phyloP scores from a whole-genome alignment of 176 grass and related monocot genomes.

The Musa itinerans region DNA sequence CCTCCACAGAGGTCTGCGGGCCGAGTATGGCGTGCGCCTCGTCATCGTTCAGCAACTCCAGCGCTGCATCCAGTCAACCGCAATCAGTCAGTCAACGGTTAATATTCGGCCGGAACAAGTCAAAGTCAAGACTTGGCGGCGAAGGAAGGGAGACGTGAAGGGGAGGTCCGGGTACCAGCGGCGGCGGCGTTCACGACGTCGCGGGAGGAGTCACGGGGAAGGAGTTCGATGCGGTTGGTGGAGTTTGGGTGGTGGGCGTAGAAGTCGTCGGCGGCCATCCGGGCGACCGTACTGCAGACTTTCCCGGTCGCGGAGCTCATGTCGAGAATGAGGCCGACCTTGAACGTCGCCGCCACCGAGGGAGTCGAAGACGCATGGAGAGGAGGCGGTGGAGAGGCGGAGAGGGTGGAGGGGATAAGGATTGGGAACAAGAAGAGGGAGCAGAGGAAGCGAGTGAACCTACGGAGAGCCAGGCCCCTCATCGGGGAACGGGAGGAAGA shows the following conservation, averaged over 20 bases:
- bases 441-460: not conserved
- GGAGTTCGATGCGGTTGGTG: slow-evolving; percentile 19
- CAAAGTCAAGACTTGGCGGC: not conserved
- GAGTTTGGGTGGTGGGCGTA: slow-evolving; percentile 34
- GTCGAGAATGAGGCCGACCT: slow-evolving; percentile 51
- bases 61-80: slow-evolving; percentile 19
- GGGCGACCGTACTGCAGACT: slow-evolving; percentile 30
- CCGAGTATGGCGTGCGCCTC: slow-evolving; percentile 51
- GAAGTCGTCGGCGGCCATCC: slow-evolving; percentile 57
- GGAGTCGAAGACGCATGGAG: slow-evolving; percentile 6
- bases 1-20: slow-evolving; percentile 46
- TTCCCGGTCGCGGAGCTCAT: slow-evolving; percentile 33
- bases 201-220: slow-evolving; percentile 26
- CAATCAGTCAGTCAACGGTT: not conserved
- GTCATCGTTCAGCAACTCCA: slow-evolving; percentile 33
- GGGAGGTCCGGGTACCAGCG: slow-evolving; percentile 23
- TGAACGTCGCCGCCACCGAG: slow-evolving; percentile 7
- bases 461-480: not conserved
- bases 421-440: not conserved
- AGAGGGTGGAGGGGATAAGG: not conserved
- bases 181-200: slow-evolving; percentile 56
- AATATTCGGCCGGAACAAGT: not conserved
- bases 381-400: not conserved
- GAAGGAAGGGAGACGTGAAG: not conserved
- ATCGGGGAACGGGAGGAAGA: not conserved